These are phyloP conservation scores for Sporothrix brunneoviolacea DNA, from an alignment of 2,329 filamentous ascomycete species.

Conservation along the genomic window DNA sequence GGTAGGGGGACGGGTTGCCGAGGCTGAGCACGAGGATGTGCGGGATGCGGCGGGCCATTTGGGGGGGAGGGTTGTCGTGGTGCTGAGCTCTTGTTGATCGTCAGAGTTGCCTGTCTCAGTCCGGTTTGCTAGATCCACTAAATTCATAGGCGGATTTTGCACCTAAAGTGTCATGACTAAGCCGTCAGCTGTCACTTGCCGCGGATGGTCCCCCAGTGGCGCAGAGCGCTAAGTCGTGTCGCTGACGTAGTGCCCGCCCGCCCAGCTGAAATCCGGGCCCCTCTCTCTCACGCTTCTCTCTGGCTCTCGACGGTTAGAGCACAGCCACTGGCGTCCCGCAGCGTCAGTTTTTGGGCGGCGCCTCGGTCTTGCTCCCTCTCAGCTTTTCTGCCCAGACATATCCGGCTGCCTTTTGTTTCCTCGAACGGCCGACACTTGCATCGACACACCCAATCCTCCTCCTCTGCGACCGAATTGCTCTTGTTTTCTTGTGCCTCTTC, in stretches of 20 bases:
- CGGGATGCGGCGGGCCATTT: conserved; percentile 26
- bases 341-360: background rate
- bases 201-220: too few relatives aligned
- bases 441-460: too few relatives aligned
- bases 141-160: too few relatives aligned
- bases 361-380: background rate
- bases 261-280: too few relatives aligned
- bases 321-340: conserved; percentile 5
- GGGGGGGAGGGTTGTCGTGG: too few relatives aligned
- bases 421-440: too few relatives aligned
- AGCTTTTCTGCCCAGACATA: conserved; percentile 1
- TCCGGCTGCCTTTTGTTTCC: too few relatives aligned
- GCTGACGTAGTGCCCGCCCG: conserved; percentile 7
- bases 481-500: too few relatives aligned
- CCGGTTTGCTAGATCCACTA: background rate
- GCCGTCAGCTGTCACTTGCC: background rate
- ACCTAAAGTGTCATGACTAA: too few relatives aligned
- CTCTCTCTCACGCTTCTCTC: background rate
- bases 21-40: conserved; percentile 75
- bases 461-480: too few relatives aligned
- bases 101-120: background rate
- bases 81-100: too few relatives aligned
- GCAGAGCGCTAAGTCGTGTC: conserved; percentile 3
- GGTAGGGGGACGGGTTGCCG: conserved; percentile 73
- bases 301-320: background rate